Percentiles rank a stretch among this genome's conserved stretches.
phyloP scores from a whole-genome alignment of 2,329 filamentous ascomycete genomes.

The Lachnellula willkommii region DNA sequence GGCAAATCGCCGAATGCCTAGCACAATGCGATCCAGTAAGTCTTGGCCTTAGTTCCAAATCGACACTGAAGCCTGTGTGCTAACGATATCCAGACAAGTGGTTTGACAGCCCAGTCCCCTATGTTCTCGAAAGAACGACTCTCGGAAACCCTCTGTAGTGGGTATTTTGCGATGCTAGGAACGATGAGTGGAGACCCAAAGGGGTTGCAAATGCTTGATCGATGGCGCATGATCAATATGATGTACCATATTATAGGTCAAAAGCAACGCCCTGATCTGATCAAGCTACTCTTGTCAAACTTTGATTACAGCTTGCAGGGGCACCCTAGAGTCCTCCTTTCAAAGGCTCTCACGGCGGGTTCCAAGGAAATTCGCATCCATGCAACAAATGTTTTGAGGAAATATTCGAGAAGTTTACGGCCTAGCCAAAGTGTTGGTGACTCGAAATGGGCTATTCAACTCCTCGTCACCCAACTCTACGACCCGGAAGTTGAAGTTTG shows the following conservation, averaged over 20 bases:
- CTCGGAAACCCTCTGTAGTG: conserved; percentile 78
- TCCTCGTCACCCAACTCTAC: conserved; percentile 97
- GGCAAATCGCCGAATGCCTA: conserved; percentile 91
- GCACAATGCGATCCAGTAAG: conserved; percentile 86
- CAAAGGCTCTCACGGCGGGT: conserved; percentile 86
- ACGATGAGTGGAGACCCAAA: conserved; percentile 76
- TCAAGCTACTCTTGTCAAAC: conserved; percentile 80
- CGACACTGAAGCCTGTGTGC: background rate
- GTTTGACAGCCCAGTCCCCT: conserved; percentile 73
- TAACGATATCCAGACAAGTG: conserved; percentile 50
- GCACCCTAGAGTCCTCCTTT: conserved; percentile 85
- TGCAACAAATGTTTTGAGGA: conserved; percentile 78
- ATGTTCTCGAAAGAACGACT: conserved; percentile 85
- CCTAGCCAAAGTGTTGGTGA: conserved; percentile 48
- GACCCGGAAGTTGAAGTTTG: conserved; percentile 97
- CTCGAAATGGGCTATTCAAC: conserved; percentile 91
- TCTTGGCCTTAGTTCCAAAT: conserved; percentile 2
- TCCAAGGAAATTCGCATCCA: conserved; percentile 89
- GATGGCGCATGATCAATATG: conserved; percentile 99
- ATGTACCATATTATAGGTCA: conserved; percentile 97
- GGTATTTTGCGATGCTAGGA: conserved; percentile 91
- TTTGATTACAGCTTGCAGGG: conserved; percentile 88
- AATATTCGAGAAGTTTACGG: conserved; percentile 65
- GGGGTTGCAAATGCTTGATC: conserved; percentile 83
- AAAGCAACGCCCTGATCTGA: conserved; percentile 83